A percentile compares a stretch with the other conserved stretches of the same genome.
These are phyloP conservation scores for Pythium guiyangense DNA, from an alignment of 352 stramenopile genomes.

Conservation along the genomic window DNA sequence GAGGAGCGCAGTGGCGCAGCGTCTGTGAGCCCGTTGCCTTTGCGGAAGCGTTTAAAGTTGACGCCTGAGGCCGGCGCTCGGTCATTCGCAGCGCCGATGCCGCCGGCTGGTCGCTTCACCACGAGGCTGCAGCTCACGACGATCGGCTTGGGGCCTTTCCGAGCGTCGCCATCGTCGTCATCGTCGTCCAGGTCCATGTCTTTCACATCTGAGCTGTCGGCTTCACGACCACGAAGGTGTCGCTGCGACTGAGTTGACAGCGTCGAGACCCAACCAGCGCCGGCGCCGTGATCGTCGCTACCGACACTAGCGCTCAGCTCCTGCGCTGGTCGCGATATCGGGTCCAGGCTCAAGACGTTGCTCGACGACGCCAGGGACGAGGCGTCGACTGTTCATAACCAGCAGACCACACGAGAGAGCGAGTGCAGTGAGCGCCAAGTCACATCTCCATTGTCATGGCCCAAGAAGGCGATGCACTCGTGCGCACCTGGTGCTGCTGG, in stretches of 20 bases:
- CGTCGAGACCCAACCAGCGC: constrained; percentile 25
- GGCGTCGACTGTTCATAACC: not conserved
- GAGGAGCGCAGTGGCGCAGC: not conserved
- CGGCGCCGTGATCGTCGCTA: not conserved
- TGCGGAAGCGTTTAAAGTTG: constrained; percentile 87
- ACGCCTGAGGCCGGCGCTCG: constrained; percentile 5
- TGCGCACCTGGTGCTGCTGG: no score
- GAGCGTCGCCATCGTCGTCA: constrained; percentile 16
- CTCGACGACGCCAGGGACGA: constrained; percentile 3
- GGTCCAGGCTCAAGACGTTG: constrained; percentile 13
- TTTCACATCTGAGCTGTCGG: constrained; percentile 18
- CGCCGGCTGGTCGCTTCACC: constrained; percentile 26
- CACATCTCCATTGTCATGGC: no score
- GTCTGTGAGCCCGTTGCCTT: constrained; percentile 51
- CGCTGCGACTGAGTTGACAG: constrained; percentile 7
- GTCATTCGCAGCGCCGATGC: not conserved
- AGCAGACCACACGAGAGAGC: not conserved
- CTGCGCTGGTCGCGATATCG: not conserved
- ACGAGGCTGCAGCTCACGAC: constrained; percentile 52
- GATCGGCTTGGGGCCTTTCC: constrained; percentile 25
- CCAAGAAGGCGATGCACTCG: no score
- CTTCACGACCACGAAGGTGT: constrained; percentile 11
- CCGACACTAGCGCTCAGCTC: not conserved
- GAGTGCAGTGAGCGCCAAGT: not conserved
- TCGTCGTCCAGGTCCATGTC: constrained; percentile 23